Base-by-base conservation (phyloP, 2,329 filamentous ascomycete genomes). In the Fusarium redolens region DNA sequence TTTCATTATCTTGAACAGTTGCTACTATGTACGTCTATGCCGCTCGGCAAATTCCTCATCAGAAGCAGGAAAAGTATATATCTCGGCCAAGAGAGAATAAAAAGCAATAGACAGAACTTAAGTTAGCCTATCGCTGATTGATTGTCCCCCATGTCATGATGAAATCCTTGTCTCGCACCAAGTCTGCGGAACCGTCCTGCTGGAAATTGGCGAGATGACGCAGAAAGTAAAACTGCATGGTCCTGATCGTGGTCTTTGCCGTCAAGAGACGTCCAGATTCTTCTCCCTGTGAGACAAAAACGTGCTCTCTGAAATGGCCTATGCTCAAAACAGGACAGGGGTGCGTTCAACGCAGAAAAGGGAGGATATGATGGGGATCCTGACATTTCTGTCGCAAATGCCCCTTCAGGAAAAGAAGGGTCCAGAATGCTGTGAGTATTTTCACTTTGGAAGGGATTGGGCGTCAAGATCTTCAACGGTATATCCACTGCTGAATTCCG, bases 181-280 rank as follows among this genome's bases (percentile, higher is more conserved):
- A 31, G 22, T 30, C 63, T 55, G 62, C 63, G 52, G 71, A 73
- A 71, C 75, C 75, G 43, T 22, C 25, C 56, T 52, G 71, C 61
- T 77, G 66, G 64, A 71, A 70, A 60, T 72, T 71, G 71, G 56
- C 61, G 68, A 77, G 64, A 74, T 56, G 61, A 59, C 44, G 51
- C 56, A 52, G 61, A 38, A 62, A 50, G 50, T 38, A 40, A 51
- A 55, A 61, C 50, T 61, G 31, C 61, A 61, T 37, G 18, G 44
- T 48, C 31, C 40, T 55, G 47, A 40, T 41, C 20, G 51, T n/a
- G 40, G 61, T 31, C 60, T 56, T 48, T 57, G 30, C 30, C 40
- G 47, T 57, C 30, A 35, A 45, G 25, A 33, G 41, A 18, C 25
- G 25, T 12, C 50, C 15, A 58, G 61, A 41, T 48, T 56, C 15